Evolutionary conservation across 148 eudicot species (phyloP), one percentile per base, ranked within the genome.

Genomic region (Vaccinium myrtillus): DNA sequence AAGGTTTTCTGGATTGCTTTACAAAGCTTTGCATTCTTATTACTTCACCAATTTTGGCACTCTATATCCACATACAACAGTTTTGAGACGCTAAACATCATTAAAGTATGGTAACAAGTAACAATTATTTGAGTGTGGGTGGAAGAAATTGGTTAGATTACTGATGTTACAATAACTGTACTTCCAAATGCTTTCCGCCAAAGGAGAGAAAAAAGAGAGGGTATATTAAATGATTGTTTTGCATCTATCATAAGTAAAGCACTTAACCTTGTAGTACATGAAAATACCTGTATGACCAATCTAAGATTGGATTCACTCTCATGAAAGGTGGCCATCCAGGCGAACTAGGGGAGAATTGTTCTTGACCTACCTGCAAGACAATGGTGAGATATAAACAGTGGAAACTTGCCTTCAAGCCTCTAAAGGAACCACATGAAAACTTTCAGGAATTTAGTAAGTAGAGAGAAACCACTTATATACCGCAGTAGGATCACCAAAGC

Each of bases 251-350:
- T 32, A 19, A 2, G 19, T 51, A 73, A 73, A 43, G n/a, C n/a
- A 36, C 49, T 6, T 67, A 82, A 65, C n/a, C 58, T 82, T 75
- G 36, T 56, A 78, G 87, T n/a, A 53, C 76, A 85, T 67, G 59
- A 58, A 77, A 84, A 75, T 8, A 96, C 98, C 98, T 97, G 91
- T 97, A 97, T 74, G 99, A 97, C 99, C 99, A 97, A 90, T 97
- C 99, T 86, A 97, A 86, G 75, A 97, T 93, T 82, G 98, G 98
- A 86, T 97, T 97, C 87, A 97, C 98, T 92, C 99, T 94, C 99
- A 97, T 97, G 88, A 97, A 97, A 77, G 98, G 89, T 39, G 99
- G 99, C 99, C 99, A 97, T 84, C 99, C 98, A 48, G 96, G 98
- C 30, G 98, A 95, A 86, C 98, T 97, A 79, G 99, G 98, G 10